These are phyloP conservation scores for Simplicillium sp. DNA, from an alignment of 2,329 filamentous ascomycete species.

Conservation along the genomic window DNA sequence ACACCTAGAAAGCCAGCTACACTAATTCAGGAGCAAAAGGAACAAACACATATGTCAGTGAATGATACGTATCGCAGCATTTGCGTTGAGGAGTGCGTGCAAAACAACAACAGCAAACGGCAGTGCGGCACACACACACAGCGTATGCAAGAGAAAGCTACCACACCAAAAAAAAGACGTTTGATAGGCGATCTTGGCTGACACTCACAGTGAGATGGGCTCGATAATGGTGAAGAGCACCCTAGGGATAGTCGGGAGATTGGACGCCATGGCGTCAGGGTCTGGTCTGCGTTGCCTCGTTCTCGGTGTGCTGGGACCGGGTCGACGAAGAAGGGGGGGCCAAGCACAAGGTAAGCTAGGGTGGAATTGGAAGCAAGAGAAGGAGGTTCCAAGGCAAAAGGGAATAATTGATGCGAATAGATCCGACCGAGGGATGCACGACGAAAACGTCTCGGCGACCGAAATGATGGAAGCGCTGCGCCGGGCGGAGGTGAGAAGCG, in stretches of 20 bases:
- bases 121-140: no score
- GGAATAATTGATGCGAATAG: no score
- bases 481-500: no score
- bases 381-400: no score
- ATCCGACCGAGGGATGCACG: no score
- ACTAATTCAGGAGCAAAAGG: conserved; percentile 23
- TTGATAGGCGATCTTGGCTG: neutral
- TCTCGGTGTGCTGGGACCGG: no score
- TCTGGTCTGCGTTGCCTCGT: no score
- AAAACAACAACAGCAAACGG: neutral
- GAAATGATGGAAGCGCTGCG: no score
- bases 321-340: neutral
- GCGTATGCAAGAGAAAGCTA: no score
- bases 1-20: conserved; percentile 49
- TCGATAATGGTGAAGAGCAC: conserved; percentile 60
- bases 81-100: neutral
- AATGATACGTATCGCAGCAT: neutral
- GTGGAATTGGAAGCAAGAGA: neutral
- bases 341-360: neutral
- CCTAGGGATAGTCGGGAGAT: conserved; percentile 54
- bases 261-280: conserved; percentile 41
- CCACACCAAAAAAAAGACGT: neutral
- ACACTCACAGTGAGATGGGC: conserved; percentile 55
- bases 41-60: neutral
- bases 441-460: no score